phyloP scores from a whole-genome alignment of 1,284 basidiomycete genomes.

The Coriolopsis trogii region DNA sequence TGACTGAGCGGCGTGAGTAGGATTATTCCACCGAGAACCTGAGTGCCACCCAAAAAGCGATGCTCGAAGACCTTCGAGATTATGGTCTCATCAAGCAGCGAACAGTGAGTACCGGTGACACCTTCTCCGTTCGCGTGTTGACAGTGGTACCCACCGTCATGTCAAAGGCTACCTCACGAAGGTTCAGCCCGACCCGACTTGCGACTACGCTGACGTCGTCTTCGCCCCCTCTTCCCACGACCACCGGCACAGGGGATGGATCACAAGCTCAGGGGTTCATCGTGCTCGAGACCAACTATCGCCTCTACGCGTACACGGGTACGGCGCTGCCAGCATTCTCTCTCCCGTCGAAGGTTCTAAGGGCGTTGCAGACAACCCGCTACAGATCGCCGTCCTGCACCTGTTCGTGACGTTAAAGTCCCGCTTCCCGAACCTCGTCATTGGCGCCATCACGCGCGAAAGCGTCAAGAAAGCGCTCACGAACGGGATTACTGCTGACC shows the following conservation, averaged over 20 bases:
- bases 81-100: constrained; percentile 93
- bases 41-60: constrained; percentile 80
- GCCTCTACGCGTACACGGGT: constrained; percentile 98
- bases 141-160: constrained; percentile 11
- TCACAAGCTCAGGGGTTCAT: constrained; percentile 84
- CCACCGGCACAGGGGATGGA: constrained; percentile 57
- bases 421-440: constrained; percentile 94
- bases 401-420: constrained; percentile 93
- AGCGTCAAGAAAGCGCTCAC: constrained; percentile 93
- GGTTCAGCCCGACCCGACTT: constrained; percentile 95
- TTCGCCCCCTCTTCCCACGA: constrained; percentile 69
- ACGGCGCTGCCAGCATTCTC: constrained; percentile 5
- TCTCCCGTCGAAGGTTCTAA: neutral
- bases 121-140: constrained; percentile 1
- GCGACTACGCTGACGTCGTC: constrained; percentile 92
- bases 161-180: constrained; percentile 63
- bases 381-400: constrained; percentile 96
- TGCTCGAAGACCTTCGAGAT: constrained; percentile 91
- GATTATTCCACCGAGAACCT: constrained; percentile 89
- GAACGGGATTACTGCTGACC: constrained; percentile 96
- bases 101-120: constrained; percentile 44
- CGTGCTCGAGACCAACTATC: constrained; percentile 98
- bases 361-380: constrained; percentile 75
- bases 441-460: constrained; percentile 93
- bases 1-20: constrained; percentile 41